phyloP scores from a whole-genome alignment of 441 rosid genomes.

The Euphorbia celastroides region DNA sequence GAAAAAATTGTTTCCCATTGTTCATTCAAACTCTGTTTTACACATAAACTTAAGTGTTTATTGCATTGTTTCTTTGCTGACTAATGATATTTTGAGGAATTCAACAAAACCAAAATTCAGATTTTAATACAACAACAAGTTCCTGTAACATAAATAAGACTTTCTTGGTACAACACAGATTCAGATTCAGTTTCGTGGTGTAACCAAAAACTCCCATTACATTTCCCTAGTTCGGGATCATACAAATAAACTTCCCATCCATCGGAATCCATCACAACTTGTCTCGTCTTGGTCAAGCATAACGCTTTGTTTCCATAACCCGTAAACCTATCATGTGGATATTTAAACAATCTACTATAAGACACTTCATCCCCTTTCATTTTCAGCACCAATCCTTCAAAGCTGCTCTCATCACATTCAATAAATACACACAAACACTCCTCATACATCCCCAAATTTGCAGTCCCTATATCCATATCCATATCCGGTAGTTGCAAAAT shows the following conservation, averaged over 20 bases:
- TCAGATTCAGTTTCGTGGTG: neutral
- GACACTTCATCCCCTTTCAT: neutral
- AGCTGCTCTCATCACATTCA: neutral
- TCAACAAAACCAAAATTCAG: too few relatives aligned
- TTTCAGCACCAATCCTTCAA: neutral
- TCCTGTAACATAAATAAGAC: too few relatives aligned
- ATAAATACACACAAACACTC: neutral
- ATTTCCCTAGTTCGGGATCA: neutral
- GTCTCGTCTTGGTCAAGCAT: constrained; percentile 2
- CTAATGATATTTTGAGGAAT: too few relatives aligned
- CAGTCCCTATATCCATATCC: neutral
- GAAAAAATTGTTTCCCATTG: too few relatives aligned
- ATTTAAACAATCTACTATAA: neutral
- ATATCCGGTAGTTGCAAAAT: neutral
- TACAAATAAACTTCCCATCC: constrained; percentile 5
- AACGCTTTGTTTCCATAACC: neutral
- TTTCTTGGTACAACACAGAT: neutral
- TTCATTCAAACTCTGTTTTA: too few relatives aligned
- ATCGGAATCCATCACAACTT: constrained; percentile 9
- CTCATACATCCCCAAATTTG: neutral
- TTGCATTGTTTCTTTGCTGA: too few relatives aligned
- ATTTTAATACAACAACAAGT: too few relatives aligned
- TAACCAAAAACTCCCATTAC: neutral
- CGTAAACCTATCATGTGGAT: neutral
- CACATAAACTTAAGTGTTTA: too few relatives aligned